phyloP scores from a whole-genome alignment of 768 basidiomycete genomes.

The Pleurotus pulmonarius region DNA sequence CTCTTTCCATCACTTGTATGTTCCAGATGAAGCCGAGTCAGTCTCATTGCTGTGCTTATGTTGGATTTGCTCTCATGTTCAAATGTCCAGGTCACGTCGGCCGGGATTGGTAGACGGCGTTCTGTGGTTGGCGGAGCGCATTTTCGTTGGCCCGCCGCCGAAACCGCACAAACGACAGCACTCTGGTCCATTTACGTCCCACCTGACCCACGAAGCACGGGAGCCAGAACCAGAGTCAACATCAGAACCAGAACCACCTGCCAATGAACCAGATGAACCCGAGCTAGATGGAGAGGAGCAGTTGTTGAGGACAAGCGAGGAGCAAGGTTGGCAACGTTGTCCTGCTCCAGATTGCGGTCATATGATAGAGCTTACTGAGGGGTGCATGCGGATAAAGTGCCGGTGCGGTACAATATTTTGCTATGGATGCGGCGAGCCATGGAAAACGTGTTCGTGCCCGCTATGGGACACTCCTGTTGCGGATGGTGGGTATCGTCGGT shows the following conservation, averaged over 20 bases:
- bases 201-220: neutral
- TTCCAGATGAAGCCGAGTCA: neutral
- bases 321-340: slow-evolving; percentile 5
- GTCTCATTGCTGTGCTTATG: neutral
- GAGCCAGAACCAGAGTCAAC: neutral
- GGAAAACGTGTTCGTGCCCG: slow-evolving; percentile 4
- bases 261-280: neutral
- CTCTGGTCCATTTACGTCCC: neutral
- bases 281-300: neutral
- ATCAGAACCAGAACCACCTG: neutral
- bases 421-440: slow-evolving; percentile 4
- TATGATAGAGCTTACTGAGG: slow-evolving; percentile 5
- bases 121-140: slow-evolving; percentile 5
- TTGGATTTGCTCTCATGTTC: neutral
- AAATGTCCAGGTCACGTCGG: neutral
- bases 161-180: neutral
- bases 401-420: slow-evolving; percentile 3
- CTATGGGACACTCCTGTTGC: neutral
- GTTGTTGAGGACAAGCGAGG: neutral
- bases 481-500: neutral
- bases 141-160: slow-evolving; percentile 2
- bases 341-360: slow-evolving; percentile 1
- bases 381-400: slow-evolving; percentile 1
- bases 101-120: slow-evolving; percentile 5
- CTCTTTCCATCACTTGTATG: slow-evolving; percentile 2